A percentile compares a stretch with the other conserved stretches of the same genome.
These are phyloP conservation scores for Ambrosia trifida DNA, from an alignment of 129 eudicot genomes.

Conservation along the genomic window DNA sequence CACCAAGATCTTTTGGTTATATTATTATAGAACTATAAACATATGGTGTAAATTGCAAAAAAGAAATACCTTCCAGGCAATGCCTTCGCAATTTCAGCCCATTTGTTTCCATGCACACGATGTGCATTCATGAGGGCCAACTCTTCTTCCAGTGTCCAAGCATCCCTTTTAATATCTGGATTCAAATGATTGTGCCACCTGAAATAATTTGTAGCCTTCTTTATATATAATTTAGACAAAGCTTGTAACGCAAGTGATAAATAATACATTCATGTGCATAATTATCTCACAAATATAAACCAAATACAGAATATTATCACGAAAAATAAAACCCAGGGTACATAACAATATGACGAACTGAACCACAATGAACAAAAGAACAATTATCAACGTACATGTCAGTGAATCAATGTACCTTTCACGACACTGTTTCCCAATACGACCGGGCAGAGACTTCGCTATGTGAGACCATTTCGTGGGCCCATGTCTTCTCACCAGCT, in stretches of 20 bases:
- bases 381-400: not conserved
- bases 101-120: constrained; percentile 78
- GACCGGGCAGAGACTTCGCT: constrained; percentile 93
- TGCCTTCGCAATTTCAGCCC: constrained; percentile 94
- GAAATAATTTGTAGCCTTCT: constrained; percentile 28
- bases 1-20: not conserved
- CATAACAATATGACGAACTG: not conserved
- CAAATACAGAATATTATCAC: not conserved
- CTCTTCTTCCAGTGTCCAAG: constrained; percentile 91
- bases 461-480: constrained; percentile 96
- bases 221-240: not conserved
- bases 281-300: not conserved
- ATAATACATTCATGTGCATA: not conserved
- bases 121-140: constrained; percentile 76
- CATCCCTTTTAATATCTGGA: constrained; percentile 85
- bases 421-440: constrained; percentile 98
- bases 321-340: not conserved
- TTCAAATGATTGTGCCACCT: constrained; percentile 99
- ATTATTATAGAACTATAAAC: not conserved
- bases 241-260: not conserved
- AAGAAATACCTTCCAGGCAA: constrained; percentile 83
- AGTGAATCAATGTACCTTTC: constrained; percentile 64
- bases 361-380: not conserved
- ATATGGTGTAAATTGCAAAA: not conserved
- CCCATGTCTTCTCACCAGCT: constrained; percentile 76